These are phyloP conservation scores for Candida sphagnicola DNA, from an alignment of 805 yeast genomes.

Conservation along the genomic window DNA sequence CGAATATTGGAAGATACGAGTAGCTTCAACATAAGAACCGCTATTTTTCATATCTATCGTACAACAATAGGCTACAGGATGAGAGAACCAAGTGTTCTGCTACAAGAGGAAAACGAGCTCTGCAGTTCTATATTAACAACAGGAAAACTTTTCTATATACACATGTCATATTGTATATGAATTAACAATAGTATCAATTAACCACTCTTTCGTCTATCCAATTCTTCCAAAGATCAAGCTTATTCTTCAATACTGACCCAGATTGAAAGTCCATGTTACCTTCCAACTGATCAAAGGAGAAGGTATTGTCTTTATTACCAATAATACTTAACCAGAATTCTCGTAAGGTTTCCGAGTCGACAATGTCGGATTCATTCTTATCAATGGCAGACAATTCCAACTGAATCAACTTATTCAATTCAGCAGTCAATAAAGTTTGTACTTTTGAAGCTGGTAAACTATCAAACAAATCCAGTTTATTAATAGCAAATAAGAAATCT, in stretches of 20 bases:
- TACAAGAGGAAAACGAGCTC: no score
- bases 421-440: conserved; percentile 54
- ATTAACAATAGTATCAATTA: no score
- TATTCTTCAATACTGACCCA: conserved; percentile 65
- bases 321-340: conserved; percentile 42
- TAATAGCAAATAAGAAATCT: conserved; percentile 74
- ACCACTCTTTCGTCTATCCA: conserved; percentile 80
- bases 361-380: conserved; percentile 31
- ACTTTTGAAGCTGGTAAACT: conserved; percentile 68
- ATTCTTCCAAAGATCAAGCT: conserved; percentile 58
- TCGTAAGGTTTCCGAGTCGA: conserved; percentile 42
- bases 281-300: conserved; percentile 66
- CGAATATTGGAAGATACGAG: no score
- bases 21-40: no score
- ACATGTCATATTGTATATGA: no score
- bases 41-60: no score
- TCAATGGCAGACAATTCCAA: conserved; percentile 36
- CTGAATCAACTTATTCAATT: conserved; percentile 53
- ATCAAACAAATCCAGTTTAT: conserved; percentile 83
- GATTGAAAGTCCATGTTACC: conserved; percentile 66
- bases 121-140: no score
- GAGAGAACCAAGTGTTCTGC: no score
- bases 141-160: no score
- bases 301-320: conserved; percentile 35
- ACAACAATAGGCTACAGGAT: no score